Conservation (phyloP, 2,329 filamentous ascomycete species). For the Raffaelea albimanens region DNA sequence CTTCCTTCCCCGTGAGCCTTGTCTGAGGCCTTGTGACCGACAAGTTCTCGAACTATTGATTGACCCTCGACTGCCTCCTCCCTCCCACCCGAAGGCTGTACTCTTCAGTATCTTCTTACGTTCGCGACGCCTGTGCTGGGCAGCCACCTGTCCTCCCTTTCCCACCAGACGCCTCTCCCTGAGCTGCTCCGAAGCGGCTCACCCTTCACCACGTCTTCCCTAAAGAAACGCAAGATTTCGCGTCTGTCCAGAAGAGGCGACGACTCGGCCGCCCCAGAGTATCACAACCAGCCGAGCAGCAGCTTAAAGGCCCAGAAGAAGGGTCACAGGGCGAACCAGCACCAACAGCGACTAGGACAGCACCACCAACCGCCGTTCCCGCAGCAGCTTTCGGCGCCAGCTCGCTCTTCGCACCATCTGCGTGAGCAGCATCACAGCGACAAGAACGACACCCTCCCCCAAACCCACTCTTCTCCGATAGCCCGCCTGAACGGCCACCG, state of each 20-base stretch:
- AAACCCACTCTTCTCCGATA: neutral
- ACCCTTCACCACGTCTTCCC: slow-evolving; percentile 60
- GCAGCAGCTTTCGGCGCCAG: neutral
- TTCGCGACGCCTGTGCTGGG: too few species aligned
- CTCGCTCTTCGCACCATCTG: neutral
- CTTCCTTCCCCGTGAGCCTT: too few species aligned
- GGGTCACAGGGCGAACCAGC: slow-evolving; percentile 19
- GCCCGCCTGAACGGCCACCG: neutral
- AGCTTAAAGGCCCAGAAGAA: slow-evolving; percentile 20
- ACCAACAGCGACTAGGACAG: neutral
- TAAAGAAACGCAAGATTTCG: slow-evolving; percentile 62
- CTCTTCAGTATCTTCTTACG: too few species aligned
- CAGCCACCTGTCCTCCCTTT: neutral
- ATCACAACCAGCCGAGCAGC: neutral
- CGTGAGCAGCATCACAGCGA: neutral
- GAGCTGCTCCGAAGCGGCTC: slow-evolving; percentile 57
- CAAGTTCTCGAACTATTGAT: too few species aligned
- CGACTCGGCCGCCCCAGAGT: slow-evolving; percentile 23
- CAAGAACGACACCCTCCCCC: too few species aligned
- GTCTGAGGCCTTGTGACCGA: too few species aligned
- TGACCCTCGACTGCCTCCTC: too few species aligned
- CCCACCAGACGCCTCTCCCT: slow-evolving; percentile 16
- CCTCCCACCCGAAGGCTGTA: too few species aligned
- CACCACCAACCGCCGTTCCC: neutral
- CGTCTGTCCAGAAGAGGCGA: slow-evolving; percentile 30